Base-by-base conservation (phyloP, 2,329 filamentous ascomycete species). In the Zopfia rhizophila region DNA sequence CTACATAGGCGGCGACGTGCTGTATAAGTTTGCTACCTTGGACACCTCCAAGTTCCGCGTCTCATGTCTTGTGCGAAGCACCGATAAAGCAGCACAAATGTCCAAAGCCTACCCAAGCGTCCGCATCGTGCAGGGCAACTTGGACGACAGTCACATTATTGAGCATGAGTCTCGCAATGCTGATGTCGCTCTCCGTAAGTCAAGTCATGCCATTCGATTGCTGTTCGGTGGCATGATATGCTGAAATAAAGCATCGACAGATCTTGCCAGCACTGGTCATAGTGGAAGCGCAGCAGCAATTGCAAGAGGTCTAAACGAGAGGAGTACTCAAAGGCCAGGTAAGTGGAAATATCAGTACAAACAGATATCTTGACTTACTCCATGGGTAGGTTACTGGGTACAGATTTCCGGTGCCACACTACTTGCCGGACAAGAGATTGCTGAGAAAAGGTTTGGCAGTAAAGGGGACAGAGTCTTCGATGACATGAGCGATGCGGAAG, bases 381-480 rank as follows among this genome's bases (percentile, higher is more conserved):
- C 19, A 16, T 21, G 13, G 2, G 2, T 40, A 11, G 40, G 43
- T 13, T 24, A 46, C 24, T 53, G 51, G 51, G 44, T 53, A 5
- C 51, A 53, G 17, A 53, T 53, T 2, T 53, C 51, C 14, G 51
- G 51, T 6, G 51, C 42, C 4, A 53, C 51, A 21, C 19, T 47
- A 7, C 48, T 40, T 16, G 43, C 47, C 18, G 25, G 24, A 4
- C 35, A 53, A 2, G 51, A 53, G 24, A 53, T 53, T 14, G 25
- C 18, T 8, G 42, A 41, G 3, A 45, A 41, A 8, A 36, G 23
- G 8, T 47, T 47, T 25, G 48, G 48, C 21, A 30, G 33, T 14
- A 35, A 42, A n/a, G 47, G 45, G 10, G 35, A 45, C 7, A 33
- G 33, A 10, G 18, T 32, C 4, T 53, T 49, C 23, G 36, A 53